Percentiles rank a stretch among this genome's conserved stretches.
These are phyloP conservation scores for Cystofilobasidium bisporidii DNA, from an alignment of 768 basidiomycete genomes.

Conservation along the genomic window DNA sequence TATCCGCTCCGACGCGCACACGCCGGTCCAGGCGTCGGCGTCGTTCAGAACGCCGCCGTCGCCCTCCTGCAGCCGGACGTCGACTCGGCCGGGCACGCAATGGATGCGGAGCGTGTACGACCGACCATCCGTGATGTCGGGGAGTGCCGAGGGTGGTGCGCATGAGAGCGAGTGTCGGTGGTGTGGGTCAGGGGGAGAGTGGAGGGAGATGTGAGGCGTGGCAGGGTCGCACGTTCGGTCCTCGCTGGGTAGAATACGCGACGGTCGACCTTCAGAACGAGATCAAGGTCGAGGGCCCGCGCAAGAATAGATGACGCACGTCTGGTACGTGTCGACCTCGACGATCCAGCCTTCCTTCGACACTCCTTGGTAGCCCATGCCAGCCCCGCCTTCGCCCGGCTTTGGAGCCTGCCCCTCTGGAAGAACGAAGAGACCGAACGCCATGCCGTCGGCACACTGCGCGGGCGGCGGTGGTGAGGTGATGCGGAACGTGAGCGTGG, in stretches of 20 bases:
- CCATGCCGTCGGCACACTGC: slow-evolving; percentile 9
- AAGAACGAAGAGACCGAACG: slow-evolving; percentile 5
- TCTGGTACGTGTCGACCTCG: slow-evolving; percentile 39
- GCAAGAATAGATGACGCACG: slow-evolving; percentile 17
- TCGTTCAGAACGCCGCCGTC: slow-evolving; percentile 8
- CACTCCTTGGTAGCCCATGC: slow-evolving; percentile 35
- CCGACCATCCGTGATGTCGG: slow-evolving; percentile 34
- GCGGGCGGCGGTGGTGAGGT: neutral
- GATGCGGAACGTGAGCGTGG: slow-evolving; percentile 7
- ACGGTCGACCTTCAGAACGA: too few species aligned
- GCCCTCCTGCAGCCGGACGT: slow-evolving; percentile 19
- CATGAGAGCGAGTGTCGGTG: slow-evolving; percentile 35
- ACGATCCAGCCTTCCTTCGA: slow-evolving; percentile 37
- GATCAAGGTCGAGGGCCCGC: too few species aligned
- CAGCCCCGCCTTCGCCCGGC: slow-evolving; percentile 35
- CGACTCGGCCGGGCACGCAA: slow-evolving; percentile 22
- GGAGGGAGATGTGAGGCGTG: slow-evolving; percentile 39
- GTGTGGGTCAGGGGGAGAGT: slow-evolving; percentile 38
- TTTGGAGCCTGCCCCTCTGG: slow-evolving; percentile 4
- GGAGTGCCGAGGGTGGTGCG: slow-evolving; percentile 32
- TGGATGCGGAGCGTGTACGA: slow-evolving; percentile 31
- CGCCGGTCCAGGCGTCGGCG: slow-evolving; percentile 12
- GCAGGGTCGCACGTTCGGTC: slow-evolving; percentile 38
- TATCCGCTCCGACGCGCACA: slow-evolving; percentile 26
- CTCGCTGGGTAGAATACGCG: too few species aligned